Conservation (phyloP, 306 rosid genomes). For the Argentina anserina region DNA sequence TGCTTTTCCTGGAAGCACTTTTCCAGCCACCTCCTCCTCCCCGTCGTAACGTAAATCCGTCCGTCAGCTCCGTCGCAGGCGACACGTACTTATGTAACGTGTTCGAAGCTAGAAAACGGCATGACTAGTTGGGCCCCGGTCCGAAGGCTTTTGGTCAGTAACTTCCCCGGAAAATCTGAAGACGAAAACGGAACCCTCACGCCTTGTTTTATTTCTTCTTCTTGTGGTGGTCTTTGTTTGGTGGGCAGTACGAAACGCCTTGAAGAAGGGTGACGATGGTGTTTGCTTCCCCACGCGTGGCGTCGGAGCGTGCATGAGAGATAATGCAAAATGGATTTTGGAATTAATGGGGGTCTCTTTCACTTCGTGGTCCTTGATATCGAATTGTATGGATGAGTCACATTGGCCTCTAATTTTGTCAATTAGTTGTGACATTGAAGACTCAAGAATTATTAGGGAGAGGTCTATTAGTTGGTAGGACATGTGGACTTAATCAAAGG, state of each 20-base stretch:
- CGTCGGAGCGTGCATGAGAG: background rate
- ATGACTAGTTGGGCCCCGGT: background rate
- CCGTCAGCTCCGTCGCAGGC: background rate
- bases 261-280: background rate
- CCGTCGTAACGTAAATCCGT: slow-evolving; percentile 5
- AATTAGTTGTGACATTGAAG: slow-evolving; percentile 7
- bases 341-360: slow-evolving; percentile 17
- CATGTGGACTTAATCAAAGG: background rate
- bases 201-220: background rate
- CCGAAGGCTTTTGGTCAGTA: background rate
- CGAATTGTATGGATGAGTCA: background rate
- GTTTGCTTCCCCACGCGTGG: slow-evolving; percentile 13
- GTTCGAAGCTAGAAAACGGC: background rate
- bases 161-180: background rate
- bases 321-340: background rate
- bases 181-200: background rate
- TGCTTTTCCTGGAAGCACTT: background rate
- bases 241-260: slow-evolving; percentile 21
- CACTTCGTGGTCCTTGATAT: slow-evolving; percentile 34
- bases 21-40: background rate
- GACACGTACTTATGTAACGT: background rate
- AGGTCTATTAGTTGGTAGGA: background rate
- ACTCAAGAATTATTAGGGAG: background rate
- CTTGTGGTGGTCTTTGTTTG: background rate
- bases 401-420: slow-evolving; percentile 5